Base-by-base conservation (phyloP, 164 flowering plant species). In the Piper betle region DNA sequence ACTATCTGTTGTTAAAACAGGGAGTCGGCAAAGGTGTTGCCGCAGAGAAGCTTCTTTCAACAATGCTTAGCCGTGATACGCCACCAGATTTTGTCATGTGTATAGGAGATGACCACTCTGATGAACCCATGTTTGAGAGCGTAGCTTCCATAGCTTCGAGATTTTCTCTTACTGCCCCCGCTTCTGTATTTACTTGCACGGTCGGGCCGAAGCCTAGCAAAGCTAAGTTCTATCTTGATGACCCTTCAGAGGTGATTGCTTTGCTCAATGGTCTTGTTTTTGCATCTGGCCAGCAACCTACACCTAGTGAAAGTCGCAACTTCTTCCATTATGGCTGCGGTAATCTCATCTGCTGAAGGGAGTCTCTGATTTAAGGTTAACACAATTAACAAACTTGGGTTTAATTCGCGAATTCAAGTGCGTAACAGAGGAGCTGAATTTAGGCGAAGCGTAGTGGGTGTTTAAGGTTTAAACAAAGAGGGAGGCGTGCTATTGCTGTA, bases 81-180 rank as follows among this genome's bases (percentile, higher is more conserved):
- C 66, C 66, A 50, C 66, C 71, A 40, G 71, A 68, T 52, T 68
- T 68, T 41, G 62, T 68, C 40, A 18, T 68, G 66, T 68, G 71
- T 58, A 68, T 63, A 15, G 71, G 71, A 20, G 71, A 68, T 68
- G 71, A 68, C 18, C 57, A 66, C 16, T 68, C 71, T 5, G 71
- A 68, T 40, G 71, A 68, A 37, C 66, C 62, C 53, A 68, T 68
- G 71, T 68, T 68, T 62, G 71, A 68, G 41, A 68, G 71, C 62
- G 62, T 68, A 17, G 57, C 52, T 37, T 19, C 61, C 39, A 46
- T 50, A 9, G 62, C 63, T 6, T 58, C 68, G n/a, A 18, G 56
- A 13, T 39, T 61, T 6, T 39, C 55, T 10, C 37, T 58, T 13
- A 53, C 53, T 5, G n/a, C 20, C 9, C n/a, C 60, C 19, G 59